Conservation (phyloP, 768 basidiomycete species). For the Amanita inopinata region DNA sequence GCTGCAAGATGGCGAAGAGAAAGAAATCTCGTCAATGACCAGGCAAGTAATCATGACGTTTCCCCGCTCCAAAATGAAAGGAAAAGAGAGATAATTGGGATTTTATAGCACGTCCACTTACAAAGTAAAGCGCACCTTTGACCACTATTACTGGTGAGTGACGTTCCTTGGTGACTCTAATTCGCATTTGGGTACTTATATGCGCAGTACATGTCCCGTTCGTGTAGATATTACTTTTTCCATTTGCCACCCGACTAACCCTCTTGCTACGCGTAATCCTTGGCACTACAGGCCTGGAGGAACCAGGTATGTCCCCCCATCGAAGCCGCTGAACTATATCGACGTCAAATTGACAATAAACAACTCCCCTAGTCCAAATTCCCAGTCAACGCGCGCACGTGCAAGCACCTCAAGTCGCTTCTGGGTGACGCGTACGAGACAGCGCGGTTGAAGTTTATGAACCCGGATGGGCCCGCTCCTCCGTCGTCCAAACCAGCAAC, state of each 20-base stretch:
- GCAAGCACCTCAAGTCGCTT: constrained; percentile 32
- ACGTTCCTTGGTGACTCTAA: not conserved
- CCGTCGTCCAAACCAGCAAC: constrained; percentile 9
- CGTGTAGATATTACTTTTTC: not conserved
- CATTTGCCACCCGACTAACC: not conserved
- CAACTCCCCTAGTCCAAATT: constrained; percentile 13
- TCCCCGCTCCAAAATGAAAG: not conserved
- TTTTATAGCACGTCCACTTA: constrained; percentile 23
- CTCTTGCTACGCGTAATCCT: not conserved
- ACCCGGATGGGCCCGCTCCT: constrained; percentile 18
- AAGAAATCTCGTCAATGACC: constrained; percentile 12
- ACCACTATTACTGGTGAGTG: constrained; percentile 18
- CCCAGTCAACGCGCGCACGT: constrained; percentile 32
- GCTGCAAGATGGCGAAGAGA: constrained; percentile 27
- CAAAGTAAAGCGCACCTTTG: constrained; percentile 27
- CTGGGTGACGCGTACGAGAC: constrained; percentile 33
- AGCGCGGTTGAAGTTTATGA: constrained; percentile 26
- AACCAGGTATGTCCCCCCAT: constrained; percentile 5
- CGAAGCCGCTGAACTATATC: not conserved
- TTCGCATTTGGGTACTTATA: not conserved
- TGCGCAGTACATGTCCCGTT: constrained; percentile 9
- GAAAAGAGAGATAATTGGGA: not conserved
- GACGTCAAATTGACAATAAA: not conserved
- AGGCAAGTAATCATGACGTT: constrained; percentile 13
- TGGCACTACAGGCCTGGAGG: constrained; percentile 10